Conservation (phyloP, 371 early-diverging fungal genomes). For the Smittium culicis region DNA sequence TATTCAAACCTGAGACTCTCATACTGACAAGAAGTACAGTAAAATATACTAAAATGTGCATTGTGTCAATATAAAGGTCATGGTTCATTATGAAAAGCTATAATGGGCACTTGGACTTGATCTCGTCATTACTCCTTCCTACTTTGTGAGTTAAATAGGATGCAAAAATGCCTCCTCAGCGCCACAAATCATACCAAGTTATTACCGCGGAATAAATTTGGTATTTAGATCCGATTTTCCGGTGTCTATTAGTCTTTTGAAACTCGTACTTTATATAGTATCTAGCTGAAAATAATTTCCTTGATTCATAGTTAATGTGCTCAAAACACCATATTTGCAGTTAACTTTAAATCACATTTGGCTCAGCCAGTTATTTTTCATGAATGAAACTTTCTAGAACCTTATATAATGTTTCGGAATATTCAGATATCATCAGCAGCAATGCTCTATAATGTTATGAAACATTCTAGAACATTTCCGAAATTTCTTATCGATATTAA, state of each 20-base stretch:
- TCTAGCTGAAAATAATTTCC: background rate
- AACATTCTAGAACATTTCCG: conserved; percentile 10
- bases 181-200: background rate
- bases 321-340: background rate
- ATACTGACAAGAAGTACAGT: background rate
- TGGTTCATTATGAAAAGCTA: background rate
- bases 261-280: background rate
- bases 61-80: background rate
- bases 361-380: background rate
- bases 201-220: background rate
- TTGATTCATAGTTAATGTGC: background rate
- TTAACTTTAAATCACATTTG: background rate
- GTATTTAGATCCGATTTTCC: background rate
- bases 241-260: background rate
- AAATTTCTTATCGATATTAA: conserved; percentile 3
- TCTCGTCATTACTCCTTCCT: background rate
- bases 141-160: background rate
- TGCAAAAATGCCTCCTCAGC: background rate
- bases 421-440: conserved; percentile 5
- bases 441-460: conserved; percentile 7
- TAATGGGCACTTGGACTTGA: background rate
- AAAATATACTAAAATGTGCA: background rate
- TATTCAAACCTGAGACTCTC: background rate
- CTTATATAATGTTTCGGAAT: conserved; percentile 5
- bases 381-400: conserved; percentile 10